Conservation (phyloP, 148 eudicot genomes). For the Gaultheria prostrata region DNA sequence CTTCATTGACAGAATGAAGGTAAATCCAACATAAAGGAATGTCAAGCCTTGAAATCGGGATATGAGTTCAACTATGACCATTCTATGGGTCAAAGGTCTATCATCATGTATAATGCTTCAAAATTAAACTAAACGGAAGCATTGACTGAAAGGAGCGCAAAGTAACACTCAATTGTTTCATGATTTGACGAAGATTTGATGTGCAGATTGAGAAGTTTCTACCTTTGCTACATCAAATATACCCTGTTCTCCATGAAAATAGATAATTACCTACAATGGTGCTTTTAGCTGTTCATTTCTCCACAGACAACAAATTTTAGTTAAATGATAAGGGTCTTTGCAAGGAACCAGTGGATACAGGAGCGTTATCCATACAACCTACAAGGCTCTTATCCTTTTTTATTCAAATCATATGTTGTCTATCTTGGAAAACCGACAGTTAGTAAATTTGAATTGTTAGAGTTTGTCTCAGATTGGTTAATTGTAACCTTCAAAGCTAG, state of each 20-base stretch:
- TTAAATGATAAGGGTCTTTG: neutral
- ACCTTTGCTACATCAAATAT: neutral
- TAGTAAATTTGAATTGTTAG: neutral
- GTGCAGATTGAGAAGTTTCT: neutral
- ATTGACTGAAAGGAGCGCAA: neutral
- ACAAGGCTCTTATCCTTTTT: neutral
- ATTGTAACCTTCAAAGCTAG: too few relatives aligned
- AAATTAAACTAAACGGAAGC: neutral
- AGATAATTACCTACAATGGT: neutral
- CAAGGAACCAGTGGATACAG: neutral
- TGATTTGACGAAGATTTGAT: neutral
- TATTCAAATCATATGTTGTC: neutral
- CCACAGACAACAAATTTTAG: neutral
- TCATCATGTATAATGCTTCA: neutral
- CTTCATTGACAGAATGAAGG: neutral
- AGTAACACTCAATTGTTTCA: neutral
- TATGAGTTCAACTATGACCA: conserved; percentile 6
- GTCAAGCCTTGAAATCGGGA: neutral
- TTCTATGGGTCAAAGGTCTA: neutral
- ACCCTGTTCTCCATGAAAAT: neutral
- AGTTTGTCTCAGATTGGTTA: too few relatives aligned
- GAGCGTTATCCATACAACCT: neutral
- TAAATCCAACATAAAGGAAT: neutral
- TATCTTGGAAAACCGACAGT: neutral
- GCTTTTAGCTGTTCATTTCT: neutral